These are phyloP conservation scores for Omphalotus guepiniiformis DNA, from an alignment of 768 basidiomycete species.

Conservation along the genomic window DNA sequence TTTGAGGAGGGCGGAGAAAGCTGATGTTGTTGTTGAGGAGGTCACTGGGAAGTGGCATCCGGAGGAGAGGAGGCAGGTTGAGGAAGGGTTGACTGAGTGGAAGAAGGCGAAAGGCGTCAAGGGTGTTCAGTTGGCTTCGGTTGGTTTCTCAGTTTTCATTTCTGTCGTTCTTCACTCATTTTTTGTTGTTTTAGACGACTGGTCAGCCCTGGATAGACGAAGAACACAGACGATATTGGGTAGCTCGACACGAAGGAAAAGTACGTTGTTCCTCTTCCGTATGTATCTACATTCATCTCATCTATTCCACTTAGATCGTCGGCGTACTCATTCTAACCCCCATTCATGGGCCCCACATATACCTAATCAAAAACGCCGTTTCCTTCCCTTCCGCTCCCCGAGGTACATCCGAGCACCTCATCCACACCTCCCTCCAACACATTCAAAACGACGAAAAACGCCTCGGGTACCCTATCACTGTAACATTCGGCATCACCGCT, in stretches of 20 bases:
- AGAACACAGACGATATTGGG: conserved; percentile 54
- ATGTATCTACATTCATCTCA: conserved; percentile 8
- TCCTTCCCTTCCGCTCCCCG: conserved; percentile 51
- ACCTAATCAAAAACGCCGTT: conserved; percentile 53
- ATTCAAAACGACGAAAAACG: conserved; percentile 30
- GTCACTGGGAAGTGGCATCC: conserved; percentile 38
- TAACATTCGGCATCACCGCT: conserved; percentile 49
- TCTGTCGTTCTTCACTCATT: not conserved
- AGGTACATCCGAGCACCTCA: conserved; percentile 50
- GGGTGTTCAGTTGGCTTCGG: conserved; percentile 56
- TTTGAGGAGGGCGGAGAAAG: conserved; percentile 52
- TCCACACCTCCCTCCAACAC: conserved; percentile 42
- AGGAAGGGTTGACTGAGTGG: conserved; percentile 55
- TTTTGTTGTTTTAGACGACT: conserved; percentile 28
- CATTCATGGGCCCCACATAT: conserved; percentile 31
- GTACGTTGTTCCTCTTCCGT: too few relatives aligned
- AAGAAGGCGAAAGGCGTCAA: conserved; percentile 34
- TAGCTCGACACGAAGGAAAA: conserved; percentile 38
- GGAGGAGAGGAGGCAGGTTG: conserved; percentile 41
- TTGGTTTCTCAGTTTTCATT: conserved; percentile 14
- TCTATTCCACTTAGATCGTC: too few relatives aligned
- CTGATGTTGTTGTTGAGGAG: conserved; percentile 45
- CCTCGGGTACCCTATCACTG: conserved; percentile 23
- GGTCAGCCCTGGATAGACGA: conserved; percentile 53
- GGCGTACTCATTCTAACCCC: conserved; percentile 50